These are phyloP conservation scores for Leptomonas seymouri DNA, from an alignment of 208 protist species.

Conservation along the genomic window DNA sequence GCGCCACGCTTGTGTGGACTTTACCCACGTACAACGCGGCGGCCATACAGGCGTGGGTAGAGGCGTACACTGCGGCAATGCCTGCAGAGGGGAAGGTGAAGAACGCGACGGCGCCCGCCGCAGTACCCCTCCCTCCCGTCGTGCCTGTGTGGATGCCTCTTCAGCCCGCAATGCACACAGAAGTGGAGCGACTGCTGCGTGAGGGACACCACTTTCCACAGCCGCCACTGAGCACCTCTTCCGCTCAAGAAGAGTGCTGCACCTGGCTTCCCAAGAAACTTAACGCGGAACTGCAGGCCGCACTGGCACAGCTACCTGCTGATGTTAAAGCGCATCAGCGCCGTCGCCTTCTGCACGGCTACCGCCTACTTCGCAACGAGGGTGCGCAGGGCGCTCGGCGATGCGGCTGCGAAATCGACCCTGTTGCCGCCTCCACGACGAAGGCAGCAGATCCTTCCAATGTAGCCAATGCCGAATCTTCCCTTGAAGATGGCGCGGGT, in stretches of 20 bases:
- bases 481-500: background rate
- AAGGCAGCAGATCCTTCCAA: background rate
- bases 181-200: constrained; percentile 39
- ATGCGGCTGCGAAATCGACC: constrained; percentile 9
- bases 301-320: constrained; percentile 21
- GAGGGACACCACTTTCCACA: constrained; percentile 20
- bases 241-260: background rate
- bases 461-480: background rate
- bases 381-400: constrained; percentile 17
- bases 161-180: constrained; percentile 33
- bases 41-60: constrained; percentile 34
- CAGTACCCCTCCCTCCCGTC: constrained; percentile 3
- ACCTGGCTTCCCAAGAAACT: constrained; percentile 28
- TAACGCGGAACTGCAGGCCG: constrained; percentile 18
- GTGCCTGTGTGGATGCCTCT: constrained; percentile 39
- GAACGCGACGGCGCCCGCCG: background rate
- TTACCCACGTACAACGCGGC: constrained; percentile 46
- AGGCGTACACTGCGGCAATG: constrained; percentile 7
- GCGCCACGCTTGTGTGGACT: constrained; percentile 23
- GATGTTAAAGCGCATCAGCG: constrained; percentile 7
- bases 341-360: constrained; percentile 15
- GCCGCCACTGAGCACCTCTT: background rate
- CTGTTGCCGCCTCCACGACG: background rate
- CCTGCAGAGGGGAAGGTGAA: background rate
- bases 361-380: constrained; percentile 15